Percentiles rank a stretch among this genome's conserved stretches.
Conservation (phyloP, 2,329 filamentous ascomycete species). For the Neocatenulostroma microsporum region DNA sequence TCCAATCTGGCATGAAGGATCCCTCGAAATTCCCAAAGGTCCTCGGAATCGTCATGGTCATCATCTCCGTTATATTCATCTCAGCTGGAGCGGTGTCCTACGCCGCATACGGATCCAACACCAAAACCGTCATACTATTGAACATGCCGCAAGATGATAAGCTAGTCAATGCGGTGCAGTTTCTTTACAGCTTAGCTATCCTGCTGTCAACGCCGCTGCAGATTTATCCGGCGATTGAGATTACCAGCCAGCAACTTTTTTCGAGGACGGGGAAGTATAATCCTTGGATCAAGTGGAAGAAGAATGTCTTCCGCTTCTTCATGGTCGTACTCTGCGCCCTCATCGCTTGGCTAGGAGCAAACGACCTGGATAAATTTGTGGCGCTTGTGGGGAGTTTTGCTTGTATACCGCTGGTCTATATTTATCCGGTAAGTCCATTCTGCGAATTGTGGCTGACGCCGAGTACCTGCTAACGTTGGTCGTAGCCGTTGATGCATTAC, state of each 20-base stretch:
- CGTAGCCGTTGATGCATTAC: constrained; percentile 76
- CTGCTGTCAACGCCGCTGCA: constrained; percentile 89
- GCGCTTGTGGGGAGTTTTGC: constrained; percentile 94
- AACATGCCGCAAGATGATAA: constrained; percentile 95
- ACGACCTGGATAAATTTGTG: constrained; percentile 95
- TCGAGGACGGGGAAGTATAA: constrained; percentile 95
- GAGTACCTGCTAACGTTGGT: constrained; percentile 17
- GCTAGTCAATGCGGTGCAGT: constrained; percentile 90
- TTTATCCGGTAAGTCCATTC: constrained; percentile 74
- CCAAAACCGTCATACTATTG: constrained; percentile 90
- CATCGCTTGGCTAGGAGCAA: constrained; percentile 87
- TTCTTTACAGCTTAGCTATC: constrained; percentile 97
- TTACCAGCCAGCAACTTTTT: constrained; percentile 90
- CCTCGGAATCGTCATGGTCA: constrained; percentile 83
- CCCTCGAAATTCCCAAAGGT: constrained; percentile 86
- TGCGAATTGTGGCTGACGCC: no score
- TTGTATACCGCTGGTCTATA: constrained; percentile 92
- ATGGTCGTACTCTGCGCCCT: constrained; percentile 78
- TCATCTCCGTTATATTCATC: constrained; percentile 85
- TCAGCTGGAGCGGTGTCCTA: constrained; percentile 91
- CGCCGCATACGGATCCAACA: constrained; percentile 88
- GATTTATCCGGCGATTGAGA: constrained; percentile 95
- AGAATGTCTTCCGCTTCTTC: constrained; percentile 93
- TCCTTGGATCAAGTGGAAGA: constrained; percentile 98
- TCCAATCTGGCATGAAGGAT: constrained; percentile 92